These are phyloP conservation scores for Arthromyces matolae DNA, from an alignment of 768 basidiomycete species.

Conservation along the genomic window DNA sequence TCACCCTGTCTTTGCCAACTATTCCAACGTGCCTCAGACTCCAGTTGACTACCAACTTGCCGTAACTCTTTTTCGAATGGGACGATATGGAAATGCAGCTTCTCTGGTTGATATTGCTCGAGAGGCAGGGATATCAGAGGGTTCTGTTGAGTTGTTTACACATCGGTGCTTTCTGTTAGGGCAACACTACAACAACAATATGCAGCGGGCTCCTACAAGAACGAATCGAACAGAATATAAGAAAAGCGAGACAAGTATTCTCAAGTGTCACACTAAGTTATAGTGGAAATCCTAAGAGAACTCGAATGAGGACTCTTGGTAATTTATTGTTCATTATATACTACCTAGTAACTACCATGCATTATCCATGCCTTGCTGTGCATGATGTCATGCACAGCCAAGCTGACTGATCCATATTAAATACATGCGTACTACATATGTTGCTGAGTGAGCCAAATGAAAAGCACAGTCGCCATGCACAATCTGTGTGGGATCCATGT, in stretches of 20 bases:
- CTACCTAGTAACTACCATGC: neutral
- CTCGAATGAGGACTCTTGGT: neutral
- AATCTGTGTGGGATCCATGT: no score
- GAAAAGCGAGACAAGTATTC: no score
- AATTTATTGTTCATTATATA: neutral
- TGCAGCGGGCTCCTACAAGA: no score
- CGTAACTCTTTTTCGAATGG: slow-evolving; percentile 26
- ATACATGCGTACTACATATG: neutral
- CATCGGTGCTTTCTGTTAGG: slow-evolving; percentile 26
- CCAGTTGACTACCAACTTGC: slow-evolving; percentile 29
- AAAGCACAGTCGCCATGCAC: neutral
- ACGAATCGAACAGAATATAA: no score
- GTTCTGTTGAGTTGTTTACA: slow-evolving; percentile 27
- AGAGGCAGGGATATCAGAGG: slow-evolving; percentile 23
- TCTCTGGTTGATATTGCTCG: slow-evolving; percentile 26
- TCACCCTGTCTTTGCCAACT: slow-evolving; percentile 24
- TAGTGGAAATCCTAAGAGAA: no score
- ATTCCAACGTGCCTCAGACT: slow-evolving; percentile 24
- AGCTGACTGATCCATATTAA: no score
- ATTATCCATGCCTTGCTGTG: no score
- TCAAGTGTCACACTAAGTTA: no score
- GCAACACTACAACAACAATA: no score
- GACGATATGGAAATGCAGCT: slow-evolving; percentile 28
- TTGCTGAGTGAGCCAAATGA: neutral
- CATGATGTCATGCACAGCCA: no score